Evolutionary conservation across 441 rosid genomes (phyloP).

Genomic region (Omphalea diandra): DNA sequence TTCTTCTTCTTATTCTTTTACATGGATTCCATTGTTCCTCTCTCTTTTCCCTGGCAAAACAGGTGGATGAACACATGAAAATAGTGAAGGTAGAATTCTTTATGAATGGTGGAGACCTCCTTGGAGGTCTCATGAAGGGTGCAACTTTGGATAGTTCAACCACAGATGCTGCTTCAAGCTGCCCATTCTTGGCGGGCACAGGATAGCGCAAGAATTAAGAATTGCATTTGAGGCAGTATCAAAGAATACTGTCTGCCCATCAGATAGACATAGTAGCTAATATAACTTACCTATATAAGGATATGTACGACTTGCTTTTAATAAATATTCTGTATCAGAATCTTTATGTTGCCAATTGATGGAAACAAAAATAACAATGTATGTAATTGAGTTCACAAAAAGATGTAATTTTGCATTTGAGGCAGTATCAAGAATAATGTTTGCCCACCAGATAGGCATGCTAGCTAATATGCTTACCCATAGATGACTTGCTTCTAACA

Average conservation of each 20-base stretch:
- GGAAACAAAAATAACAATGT: too few species aligned
- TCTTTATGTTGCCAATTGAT: too few species aligned
- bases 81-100: slow-evolving; percentile 52
- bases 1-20: too few species aligned
- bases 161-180: slow-evolving; percentile 33
- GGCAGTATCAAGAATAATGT: too few species aligned
- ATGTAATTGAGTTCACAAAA: not conserved
- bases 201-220: slow-evolving; percentile 20
- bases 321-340: not conserved
- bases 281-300: too few species aligned
- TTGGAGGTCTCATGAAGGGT: slow-evolving; percentile 54
- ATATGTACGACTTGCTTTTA: not conserved
- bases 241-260: too few species aligned
- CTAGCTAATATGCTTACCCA: too few species aligned
- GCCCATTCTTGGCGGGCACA: slow-evolving; percentile 48
- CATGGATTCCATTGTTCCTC: too few species aligned
- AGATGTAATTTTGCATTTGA: too few species aligned
- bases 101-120: slow-evolving; percentile 42
- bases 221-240: too few species aligned
- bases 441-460: not conserved
- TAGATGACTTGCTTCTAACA: not conserved
- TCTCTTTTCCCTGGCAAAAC: not conserved
- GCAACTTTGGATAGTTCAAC: slow-evolving; percentile 10
- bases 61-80: slow-evolving; percentile 54
- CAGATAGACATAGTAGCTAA: not conserved